Evolutionary conservation across 495 filamentous ascomycete species (phyloP).

Genomic region (Hypoxylon crocopeplum): DNA sequence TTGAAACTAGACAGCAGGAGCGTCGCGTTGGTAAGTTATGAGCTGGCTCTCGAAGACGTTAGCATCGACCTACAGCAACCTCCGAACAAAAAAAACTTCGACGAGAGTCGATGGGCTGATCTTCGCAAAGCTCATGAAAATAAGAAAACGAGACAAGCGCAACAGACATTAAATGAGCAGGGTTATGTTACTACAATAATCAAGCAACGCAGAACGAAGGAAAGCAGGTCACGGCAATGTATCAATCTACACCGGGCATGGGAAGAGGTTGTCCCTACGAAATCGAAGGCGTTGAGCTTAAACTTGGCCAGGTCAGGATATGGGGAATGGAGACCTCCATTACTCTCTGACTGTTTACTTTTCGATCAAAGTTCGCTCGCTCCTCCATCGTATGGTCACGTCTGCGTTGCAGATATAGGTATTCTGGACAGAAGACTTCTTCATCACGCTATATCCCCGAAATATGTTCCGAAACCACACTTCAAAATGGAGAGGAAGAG

Average conservation of each 20-base stretch:
- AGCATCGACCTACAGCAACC: constrained; percentile 10
- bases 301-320: constrained; percentile 11
- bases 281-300: neutral
- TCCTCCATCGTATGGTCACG: neutral
- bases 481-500: constrained; percentile 33
- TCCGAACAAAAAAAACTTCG: constrained; percentile 13
- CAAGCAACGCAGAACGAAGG: neutral
- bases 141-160: constrained; percentile 1
- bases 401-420: constrained; percentile 12
- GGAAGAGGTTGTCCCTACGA: constrained; percentile 1
- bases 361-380: constrained; percentile 6
- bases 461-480: constrained; percentile 29
- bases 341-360: constrained; percentile 6
- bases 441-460: constrained; percentile 14
- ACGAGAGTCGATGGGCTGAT: constrained; percentile 18
- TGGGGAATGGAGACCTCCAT: constrained; percentile 14
- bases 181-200: neutral
- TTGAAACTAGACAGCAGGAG: constrained; percentile 18
- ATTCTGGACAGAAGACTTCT: constrained; percentile 24
- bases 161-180: constrained; percentile 1
- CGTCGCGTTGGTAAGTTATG: constrained; percentile 29
- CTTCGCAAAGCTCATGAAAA: constrained; percentile 25
- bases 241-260: neutral
- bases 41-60: constrained; percentile 23
- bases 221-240: neutral